phyloP scores from a whole-genome alignment of 257 asterid species.

The Lavandula angustifolia region DNA sequence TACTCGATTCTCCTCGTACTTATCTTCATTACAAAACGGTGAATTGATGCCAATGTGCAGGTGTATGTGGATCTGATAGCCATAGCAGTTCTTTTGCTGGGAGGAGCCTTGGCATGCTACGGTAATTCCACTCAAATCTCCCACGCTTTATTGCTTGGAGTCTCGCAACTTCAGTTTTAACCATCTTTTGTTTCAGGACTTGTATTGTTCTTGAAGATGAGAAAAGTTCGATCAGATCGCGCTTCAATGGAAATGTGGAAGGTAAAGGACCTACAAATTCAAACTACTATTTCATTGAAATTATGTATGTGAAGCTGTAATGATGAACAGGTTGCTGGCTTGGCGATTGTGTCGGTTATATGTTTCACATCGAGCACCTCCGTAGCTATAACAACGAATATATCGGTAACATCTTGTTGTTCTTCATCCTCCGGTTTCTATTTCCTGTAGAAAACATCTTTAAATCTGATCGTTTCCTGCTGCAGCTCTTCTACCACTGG shows the following conservation, averaged over 20 bases:
- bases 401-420: constrained; percentile 50
- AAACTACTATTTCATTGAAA: neutral
- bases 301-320: constrained; percentile 3
- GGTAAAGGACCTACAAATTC: constrained; percentile 33
- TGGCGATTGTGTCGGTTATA: constrained; percentile 64
- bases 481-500: constrained; percentile 77
- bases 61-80: constrained; percentile 70
- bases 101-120: constrained; percentile 78
- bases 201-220: constrained; percentile 69
- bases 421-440: constrained; percentile 19
- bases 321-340: constrained; percentile 62
- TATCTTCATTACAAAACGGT: neutral
- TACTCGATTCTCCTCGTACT: neutral
- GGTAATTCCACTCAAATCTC: constrained; percentile 42
- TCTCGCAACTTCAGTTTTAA: neutral
- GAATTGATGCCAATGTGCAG: constrained; percentile 42
- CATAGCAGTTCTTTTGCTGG: constrained; percentile 54
- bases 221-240: constrained; percentile 72
- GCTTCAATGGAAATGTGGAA: constrained; percentile 74
- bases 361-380: constrained; percentile 67
- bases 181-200: constrained; percentile 51
- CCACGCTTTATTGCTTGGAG: neutral
- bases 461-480: constrained; percentile 7
- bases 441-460: neutral
- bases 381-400: constrained; percentile 56